Conservation (phyloP, 495 filamentous ascomycete genomes). For the Cercophora samala region DNA sequence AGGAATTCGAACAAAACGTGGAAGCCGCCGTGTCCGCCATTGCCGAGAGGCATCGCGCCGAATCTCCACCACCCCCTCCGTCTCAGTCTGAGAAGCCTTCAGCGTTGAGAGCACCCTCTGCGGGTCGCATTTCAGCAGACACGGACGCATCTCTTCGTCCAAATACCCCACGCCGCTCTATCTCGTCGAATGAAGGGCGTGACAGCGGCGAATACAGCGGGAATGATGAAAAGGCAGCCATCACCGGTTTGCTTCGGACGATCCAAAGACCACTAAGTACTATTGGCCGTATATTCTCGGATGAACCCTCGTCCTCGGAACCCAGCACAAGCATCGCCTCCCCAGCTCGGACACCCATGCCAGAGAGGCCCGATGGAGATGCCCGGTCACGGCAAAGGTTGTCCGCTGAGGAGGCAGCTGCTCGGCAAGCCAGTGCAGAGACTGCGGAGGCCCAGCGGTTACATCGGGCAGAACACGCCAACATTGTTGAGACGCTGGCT, state of each 20-base stretch:
- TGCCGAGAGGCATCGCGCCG: conserved; percentile 74
- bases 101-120: conserved; percentile 40
- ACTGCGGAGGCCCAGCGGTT: conserved; percentile 83
- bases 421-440: conserved; percentile 88
- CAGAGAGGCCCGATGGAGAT: conserved; percentile 44
- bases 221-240: conserved; percentile 72
- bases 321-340: conserved; percentile 41
- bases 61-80: conserved; percentile 42
- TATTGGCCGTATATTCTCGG: conserved; percentile 96
- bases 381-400: conserved; percentile 43
- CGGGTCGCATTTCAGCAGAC: conserved; percentile 43
- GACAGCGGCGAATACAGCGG: conserved; percentile 34
- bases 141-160: conserved; percentile 38
- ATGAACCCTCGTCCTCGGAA: conserved; percentile 53
- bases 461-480: conserved; percentile 77
- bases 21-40: conserved; percentile 96
- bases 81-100: conserved; percentile 61
- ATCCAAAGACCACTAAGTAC: conserved; percentile 90
- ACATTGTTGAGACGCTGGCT: conserved; percentile 85
- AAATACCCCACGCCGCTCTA: conserved; percentile 39
- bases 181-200: conserved; percentile 42
- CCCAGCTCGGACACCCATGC: conserved; percentile 57
- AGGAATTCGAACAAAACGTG: conserved; percentile 92
- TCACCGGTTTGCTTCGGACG: conserved; percentile 80
- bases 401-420: conserved; percentile 85